Conservation (phyloP, 495 filamentous ascomycete species). For the Penicillium canescens region DNA sequence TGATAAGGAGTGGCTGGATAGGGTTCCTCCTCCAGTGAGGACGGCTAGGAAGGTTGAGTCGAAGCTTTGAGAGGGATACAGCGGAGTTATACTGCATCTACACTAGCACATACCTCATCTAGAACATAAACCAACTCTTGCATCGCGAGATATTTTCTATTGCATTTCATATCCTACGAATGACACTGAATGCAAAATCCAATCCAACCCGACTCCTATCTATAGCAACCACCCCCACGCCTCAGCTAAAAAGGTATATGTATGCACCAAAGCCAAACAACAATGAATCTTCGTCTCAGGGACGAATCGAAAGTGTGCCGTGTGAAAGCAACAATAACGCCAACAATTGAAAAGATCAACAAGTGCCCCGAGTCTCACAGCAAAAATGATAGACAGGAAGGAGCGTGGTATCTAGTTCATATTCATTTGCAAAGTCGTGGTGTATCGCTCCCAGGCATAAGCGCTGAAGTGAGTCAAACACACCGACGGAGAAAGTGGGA, state of each 20-base stretch:
- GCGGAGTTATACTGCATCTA: slow-evolving; percentile 3
- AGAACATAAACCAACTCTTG: neutral
- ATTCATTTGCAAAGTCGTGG: slow-evolving; percentile 3
- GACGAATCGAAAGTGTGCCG: slow-evolving; percentile 4
- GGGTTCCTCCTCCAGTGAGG: slow-evolving; percentile 46
- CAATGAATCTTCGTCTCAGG: slow-evolving; percentile 5
- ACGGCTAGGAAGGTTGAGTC: slow-evolving; percentile 32
- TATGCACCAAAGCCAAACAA: slow-evolving; percentile 10
- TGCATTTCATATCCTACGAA: slow-evolving; percentile 2
- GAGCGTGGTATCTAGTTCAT: slow-evolving; percentile 8
- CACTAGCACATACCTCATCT: neutral
- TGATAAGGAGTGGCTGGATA: slow-evolving; percentile 54
- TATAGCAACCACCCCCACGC: slow-evolving; percentile 19
- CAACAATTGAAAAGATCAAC: neutral
- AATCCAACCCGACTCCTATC: slow-evolving; percentile 8
- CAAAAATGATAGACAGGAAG: slow-evolving; percentile 6
- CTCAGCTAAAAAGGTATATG: slow-evolving; percentile 7
- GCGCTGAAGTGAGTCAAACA: neutral
- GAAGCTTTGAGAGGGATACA: slow-evolving; percentile 32
- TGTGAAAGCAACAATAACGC: neutral
- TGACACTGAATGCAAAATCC: slow-evolving; percentile 2
- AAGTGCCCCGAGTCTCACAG: neutral
- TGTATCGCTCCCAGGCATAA: neutral
- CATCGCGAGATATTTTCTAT: slow-evolving; percentile 10
- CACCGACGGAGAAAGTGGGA: neutral